These are phyloP conservation scores for Cystoderma amianthinum DNA, from an alignment of 768 basidiomycete species.

Conservation along the genomic window DNA sequence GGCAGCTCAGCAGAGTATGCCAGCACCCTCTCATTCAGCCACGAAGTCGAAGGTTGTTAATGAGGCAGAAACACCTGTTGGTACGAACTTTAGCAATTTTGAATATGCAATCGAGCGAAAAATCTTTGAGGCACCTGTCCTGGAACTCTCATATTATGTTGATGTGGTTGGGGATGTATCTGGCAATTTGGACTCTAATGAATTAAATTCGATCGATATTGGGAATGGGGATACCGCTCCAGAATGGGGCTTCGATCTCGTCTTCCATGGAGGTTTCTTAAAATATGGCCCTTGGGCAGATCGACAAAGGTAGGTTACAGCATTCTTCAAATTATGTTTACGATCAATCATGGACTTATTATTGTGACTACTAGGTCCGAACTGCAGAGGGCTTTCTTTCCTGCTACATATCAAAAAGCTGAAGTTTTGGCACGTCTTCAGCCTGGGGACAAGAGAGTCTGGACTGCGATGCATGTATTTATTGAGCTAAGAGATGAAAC, in stretches of 20 bases:
- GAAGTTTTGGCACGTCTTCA: constrained; percentile 50
- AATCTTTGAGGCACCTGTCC: constrained; percentile 64
- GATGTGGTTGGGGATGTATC: constrained; percentile 82
- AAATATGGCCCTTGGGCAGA: constrained; percentile 97
- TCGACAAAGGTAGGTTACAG: constrained; percentile 61
- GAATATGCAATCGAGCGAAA: constrained; percentile 90
- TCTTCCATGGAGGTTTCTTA: constrained; percentile 67
- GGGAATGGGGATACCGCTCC: constrained; percentile 86
- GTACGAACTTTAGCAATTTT: constrained; percentile 43
- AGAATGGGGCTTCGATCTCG: constrained; percentile 90
- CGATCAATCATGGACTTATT: too few relatives aligned
- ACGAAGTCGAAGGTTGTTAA: constrained; percentile 25
- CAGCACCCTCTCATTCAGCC: constrained; percentile 4
- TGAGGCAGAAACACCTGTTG: constrained; percentile 51
- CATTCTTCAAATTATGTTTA: not conserved
- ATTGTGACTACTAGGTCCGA: constrained; percentile 65
- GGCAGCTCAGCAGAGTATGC: constrained; percentile 11
- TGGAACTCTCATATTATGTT: constrained; percentile 83
- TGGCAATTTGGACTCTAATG: constrained; percentile 12
- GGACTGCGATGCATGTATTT: constrained; percentile 77
- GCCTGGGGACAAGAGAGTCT: constrained; percentile 76
- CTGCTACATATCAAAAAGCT: constrained; percentile 63
- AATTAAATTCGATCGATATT: constrained; percentile 51
- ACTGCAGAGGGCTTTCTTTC: constrained; percentile 80
- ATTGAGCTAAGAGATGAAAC: constrained; percentile 77